Evolutionary conservation across 768 basidiomycete species (phyloP), one percentile per base, ranked within the genome.

Genomic region (Boletus rubropictus): DNA sequence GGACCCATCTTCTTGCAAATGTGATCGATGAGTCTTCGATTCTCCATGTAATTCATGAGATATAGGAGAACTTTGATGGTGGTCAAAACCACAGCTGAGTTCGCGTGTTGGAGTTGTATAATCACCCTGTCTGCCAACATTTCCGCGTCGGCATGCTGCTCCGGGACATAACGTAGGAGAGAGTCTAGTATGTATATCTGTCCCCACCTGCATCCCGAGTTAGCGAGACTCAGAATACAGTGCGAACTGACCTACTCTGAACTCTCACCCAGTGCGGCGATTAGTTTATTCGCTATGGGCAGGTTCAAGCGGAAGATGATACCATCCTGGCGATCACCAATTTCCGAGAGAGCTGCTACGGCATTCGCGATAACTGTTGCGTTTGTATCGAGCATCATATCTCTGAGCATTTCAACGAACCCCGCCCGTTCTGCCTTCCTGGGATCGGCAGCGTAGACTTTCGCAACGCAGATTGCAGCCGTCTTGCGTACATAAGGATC

Each of bases 401-500:
- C 94, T 40, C 93, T 79, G 35, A 99, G 74, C 76, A 85, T 77
- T 60, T 88, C 85, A 25, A 98, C 89, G 61, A 97, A 98, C 5
- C 89, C 90, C 42, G 84, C 84, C 56, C 81, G 84, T 67, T 96
- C 94, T 20, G 91, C 87, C 58, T 84, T 80, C 50, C 86, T 76
- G 24, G 86, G 83, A 62, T 96, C 95, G 25, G 89, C 87, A 14
- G 83, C 76, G 60, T 95, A 98, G 17, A 98, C 73, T 67, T 99
- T 99, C 14, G 91, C 94, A 12, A 98, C 96, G 58, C 92, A 96
- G 22, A 98, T 93, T 1, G 95, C 94, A 17, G 95, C 93, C 4
- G 96, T 99, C 72, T 99, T 99, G 51, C 96, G 85, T 14, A 99
- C 96, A 66, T 99, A 99, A 17, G 96, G 93, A 66, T 99, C 95